These are phyloP conservation scores for Polytrichum formosum DNA, from an alignment of 225 moss, liverwort and hornwort genomes.

Conservation along the genomic window DNA sequence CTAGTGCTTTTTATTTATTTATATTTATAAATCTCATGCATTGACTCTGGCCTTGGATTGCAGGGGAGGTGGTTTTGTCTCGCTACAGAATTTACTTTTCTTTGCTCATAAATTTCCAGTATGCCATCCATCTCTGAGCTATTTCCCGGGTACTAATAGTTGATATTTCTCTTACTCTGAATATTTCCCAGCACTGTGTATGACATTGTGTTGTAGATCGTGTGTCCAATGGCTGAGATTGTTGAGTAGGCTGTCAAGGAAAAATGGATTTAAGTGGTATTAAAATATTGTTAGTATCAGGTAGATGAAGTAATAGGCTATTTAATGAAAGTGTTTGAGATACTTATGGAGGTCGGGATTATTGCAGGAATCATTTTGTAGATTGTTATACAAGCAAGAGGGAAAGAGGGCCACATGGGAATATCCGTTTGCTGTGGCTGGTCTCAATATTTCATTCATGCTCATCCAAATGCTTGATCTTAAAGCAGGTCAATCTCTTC, in stretches of 20 bases:
- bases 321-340: neutral
- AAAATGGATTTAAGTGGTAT: too few species aligned
- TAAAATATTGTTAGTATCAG: too few species aligned
- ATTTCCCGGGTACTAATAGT: neutral
- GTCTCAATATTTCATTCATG: constrained; percentile 67
- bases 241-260: too few species aligned
- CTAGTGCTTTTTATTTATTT: too few species aligned
- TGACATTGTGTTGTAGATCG: too few species aligned
- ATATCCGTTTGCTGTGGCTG: constrained; percentile 73
- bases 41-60: neutral
- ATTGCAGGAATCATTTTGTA: constrained; percentile 49
- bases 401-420: constrained; percentile 70
- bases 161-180: neutral
- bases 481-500: constrained; percentile 31
- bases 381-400: constrained; percentile 58
- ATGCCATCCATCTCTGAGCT: constrained; percentile 14
- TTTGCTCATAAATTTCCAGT: constrained; percentile 54
- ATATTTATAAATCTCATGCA: neutral
- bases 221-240: too few species aligned
- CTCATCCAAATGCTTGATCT: constrained; percentile 73
- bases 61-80: constrained; percentile 69
- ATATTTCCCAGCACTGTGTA: too few species aligned
- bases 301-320: too few species aligned
- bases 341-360: neutral
- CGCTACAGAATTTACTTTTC: constrained; percentile 57